These are phyloP conservation scores for Parmelia sp. DNA, from an alignment of 495 filamentous ascomycete genomes.

Conservation along the genomic window DNA sequence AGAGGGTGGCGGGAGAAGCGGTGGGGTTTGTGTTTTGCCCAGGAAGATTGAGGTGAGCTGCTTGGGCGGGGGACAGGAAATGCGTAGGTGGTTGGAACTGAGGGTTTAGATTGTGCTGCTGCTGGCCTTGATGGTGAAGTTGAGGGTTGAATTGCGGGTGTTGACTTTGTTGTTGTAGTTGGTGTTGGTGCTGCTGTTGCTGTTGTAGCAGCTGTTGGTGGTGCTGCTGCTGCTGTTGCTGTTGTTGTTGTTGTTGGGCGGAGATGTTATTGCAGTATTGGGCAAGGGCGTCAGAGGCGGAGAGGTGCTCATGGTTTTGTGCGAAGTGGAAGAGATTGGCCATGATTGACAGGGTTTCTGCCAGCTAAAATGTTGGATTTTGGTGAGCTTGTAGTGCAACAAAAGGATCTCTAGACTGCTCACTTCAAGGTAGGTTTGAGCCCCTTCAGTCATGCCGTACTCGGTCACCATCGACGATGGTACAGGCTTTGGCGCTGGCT, in stretches of 20 bases:
- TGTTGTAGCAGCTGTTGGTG: constrained; percentile 14
- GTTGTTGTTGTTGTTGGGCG: constrained; percentile 34
- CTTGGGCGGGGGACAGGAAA: constrained; percentile 45
- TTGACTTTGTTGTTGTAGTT: constrained; percentile 32
- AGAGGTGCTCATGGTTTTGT: constrained; percentile 49
- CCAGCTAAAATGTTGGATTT: constrained; percentile 43
- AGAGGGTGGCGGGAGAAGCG: constrained; percentile 36
- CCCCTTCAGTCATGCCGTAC: constrained; percentile 50
- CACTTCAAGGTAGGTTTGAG: constrained; percentile 68
- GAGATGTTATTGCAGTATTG: constrained; percentile 48
- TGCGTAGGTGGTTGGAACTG: constrained; percentile 29
- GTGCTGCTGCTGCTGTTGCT: constrained; percentile 36
- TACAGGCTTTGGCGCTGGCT: constrained; percentile 44
- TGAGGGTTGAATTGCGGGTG: constrained; percentile 20
- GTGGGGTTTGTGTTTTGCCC: constrained; percentile 38
- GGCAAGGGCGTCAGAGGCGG: constrained; percentile 55
- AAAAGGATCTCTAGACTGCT: constrained; percentile 12
- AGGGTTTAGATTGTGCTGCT: constrained; percentile 6
- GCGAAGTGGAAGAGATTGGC: constrained; percentile 58
- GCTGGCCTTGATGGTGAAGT: constrained; percentile 16
- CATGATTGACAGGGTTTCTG: constrained; percentile 72
- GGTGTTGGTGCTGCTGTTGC: constrained; percentile 38
- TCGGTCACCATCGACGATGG: constrained; percentile 59
- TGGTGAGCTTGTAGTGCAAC: constrained; percentile 18
- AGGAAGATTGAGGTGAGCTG: constrained; percentile 45